phyloP scores from a whole-genome alignment of 495 filamentous ascomycete genomes.

The Xanthoparmelia taractica region DNA sequence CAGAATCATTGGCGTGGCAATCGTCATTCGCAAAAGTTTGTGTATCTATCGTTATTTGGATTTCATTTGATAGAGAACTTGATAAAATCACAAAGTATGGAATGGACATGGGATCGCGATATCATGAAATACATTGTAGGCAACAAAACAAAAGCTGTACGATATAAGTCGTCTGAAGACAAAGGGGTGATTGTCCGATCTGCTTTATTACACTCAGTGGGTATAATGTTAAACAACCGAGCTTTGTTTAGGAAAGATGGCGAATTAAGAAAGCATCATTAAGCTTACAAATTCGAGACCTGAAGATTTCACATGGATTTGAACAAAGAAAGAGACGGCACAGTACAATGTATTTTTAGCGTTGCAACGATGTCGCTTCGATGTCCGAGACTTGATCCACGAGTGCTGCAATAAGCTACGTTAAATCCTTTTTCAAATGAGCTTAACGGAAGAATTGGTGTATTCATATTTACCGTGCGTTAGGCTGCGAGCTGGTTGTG shows the following conservation, averaged over 20 bases:
- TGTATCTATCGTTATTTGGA: neutral
- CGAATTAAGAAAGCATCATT: neutral
- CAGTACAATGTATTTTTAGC: neutral
- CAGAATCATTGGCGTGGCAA: neutral
- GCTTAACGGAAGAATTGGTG: neutral
- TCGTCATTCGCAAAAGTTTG: neutral
- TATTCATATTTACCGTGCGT: neutral
- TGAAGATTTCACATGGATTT: neutral
- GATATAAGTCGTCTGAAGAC: neutral
- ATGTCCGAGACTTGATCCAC: neutral
- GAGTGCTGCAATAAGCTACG: neutral
- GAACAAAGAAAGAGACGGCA: neutral
- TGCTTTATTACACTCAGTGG: neutral
- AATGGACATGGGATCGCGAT: neutral
- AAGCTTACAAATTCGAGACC: neutral
- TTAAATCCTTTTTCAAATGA: neutral
- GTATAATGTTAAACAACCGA: neutral
- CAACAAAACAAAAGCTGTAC: neutral
- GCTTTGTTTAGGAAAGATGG: neutral
- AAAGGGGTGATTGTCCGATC: neutral
- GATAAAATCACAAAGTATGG: neutral
- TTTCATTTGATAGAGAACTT: neutral
- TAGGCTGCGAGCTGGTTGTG: neutral
- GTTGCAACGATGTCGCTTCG: neutral
- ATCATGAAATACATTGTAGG: neutral